These are phyloP conservation scores for Boletellus sp. DNA, from an alignment of 768 basidiomycete species.

Conservation along the genomic window DNA sequence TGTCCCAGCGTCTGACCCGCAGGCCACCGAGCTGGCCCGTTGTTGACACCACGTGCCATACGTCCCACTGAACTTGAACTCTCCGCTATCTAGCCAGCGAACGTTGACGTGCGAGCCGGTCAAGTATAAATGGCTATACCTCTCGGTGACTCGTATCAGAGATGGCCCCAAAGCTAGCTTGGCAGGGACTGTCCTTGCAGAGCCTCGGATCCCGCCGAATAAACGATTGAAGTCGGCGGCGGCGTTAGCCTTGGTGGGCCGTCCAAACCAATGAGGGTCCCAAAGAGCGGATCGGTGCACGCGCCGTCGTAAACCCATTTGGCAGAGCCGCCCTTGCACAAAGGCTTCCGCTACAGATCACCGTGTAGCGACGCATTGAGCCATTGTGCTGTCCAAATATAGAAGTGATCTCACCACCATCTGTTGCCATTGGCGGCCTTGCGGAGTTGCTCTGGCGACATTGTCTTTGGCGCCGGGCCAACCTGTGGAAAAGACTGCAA, in stretches of 20 bases:
- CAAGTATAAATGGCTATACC: constrained; percentile 39
- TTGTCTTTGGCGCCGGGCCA: constrained; percentile 25
- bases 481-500: constrained; percentile 17
- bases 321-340: constrained; percentile 44
- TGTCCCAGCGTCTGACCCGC: background rate
- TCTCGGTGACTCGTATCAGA: constrained; percentile 14
- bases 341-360: constrained; percentile 45
- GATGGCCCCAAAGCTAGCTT: background rate
- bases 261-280: constrained; percentile 38
- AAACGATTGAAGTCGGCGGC: constrained; percentile 32
- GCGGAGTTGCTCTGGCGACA: constrained; percentile 37
- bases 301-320: constrained; percentile 54
- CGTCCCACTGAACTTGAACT: constrained; percentile 55
- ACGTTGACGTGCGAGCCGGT: constrained; percentile 42
- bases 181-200: constrained; percentile 33
- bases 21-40: background rate
- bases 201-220: constrained; percentile 34
- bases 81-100: constrained; percentile 45
- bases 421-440: constrained; percentile 45
- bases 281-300: constrained; percentile 46
- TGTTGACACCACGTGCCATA: constrained; percentile 37
- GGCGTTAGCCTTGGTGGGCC: constrained; percentile 44
- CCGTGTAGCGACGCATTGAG: background rate
- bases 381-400: background rate
- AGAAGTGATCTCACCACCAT: constrained; percentile 33